Base-by-base conservation (phyloP, 2,329 filamentous ascomycete genomes). In the Diplodia sapinea region DNA sequence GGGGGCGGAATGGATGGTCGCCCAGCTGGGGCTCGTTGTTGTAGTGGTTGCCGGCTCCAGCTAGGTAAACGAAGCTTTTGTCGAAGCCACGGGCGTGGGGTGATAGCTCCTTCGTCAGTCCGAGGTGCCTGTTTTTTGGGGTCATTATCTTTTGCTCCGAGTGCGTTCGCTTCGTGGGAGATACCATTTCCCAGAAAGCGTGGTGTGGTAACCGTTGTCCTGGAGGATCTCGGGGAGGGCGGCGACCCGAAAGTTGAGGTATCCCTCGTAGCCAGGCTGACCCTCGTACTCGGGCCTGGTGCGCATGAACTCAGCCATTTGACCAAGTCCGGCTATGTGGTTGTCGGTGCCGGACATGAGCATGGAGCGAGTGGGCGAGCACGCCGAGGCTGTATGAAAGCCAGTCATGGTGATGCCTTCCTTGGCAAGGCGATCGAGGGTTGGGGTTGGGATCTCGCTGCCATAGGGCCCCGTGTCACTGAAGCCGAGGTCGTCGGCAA, bases 401-500 rank as follows among this genome's bases (percentile, higher is more conserved):
- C 40, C 61, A 17, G 61, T 68, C 66, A 68, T 68, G 13, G 29
- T 49, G n/a, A 68, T 29, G 5, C 66, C 66, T 23, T 62, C 56
- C 15, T 33, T 26, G 7, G 68, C 68, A 55, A 70, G 63, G 4
- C 62, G 55, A 38, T 70, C 68, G 13, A 70, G 52, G 17, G 56
- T 67, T 7, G 68, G 68, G 8, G 68, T 70, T 13, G 62, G 55
- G 47, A 70, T 69, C 62, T 70, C 68, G 23, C 59, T 20, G 17
- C 68, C 68, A 64, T 70, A 70, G 3, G 66, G 67, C 7, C 55
- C 62, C 8, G 57, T 67, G 63, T 70, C 68, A 50, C 59, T 66
- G 63, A 69, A 70, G 12, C 68, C 68, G 3, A 65, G 65, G 23
- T 67, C 70, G 67, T 76, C 74, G 2, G 74, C 74, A 15, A 77